Base-by-base conservation (phyloP, 2,329 filamentous ascomycete species). In the Diplodia scrobiculata region DNA sequence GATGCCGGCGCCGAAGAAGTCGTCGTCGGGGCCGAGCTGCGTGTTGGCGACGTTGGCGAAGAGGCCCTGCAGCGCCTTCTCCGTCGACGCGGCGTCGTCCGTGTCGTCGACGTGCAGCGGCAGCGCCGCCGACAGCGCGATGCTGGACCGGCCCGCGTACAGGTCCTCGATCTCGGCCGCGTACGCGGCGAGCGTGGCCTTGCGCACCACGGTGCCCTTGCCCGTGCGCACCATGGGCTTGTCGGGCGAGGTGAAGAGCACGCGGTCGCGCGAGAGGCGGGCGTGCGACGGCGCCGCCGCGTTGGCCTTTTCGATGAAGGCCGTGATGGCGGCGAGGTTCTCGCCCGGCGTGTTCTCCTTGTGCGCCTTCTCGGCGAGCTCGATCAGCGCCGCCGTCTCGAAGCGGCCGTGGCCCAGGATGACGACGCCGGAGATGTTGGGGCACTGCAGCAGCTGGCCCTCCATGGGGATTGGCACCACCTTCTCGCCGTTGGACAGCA, bases 1-100 rank as follows among this genome's bases (percentile, higher is more conserved):
- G 1, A 88, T 76, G 0, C 86, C 86, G 0, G 80, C 74, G 0
- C 79, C 75, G 70, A 88, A 89, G 70, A 89, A 84, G 71, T 89
- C 86, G 82, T 34, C 69, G 27, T 59, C 54, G 5, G 17, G 11
- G 7, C 10, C 52, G 17, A 19, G 25, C 4, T 38, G 14, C 6
- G 9, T n/a, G 17, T 45, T 10, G 17, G 41, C 9, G 17, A 45
- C 17, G 17, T 45, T 45, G 41, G 17, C 7, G n/a, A 45, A 45
- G 5, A 45, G 41, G 41, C 7, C 17, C 1, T n/a, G 7, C 2
- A 45, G 41, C 41, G 41, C 41, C 1, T 13, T 6, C n/a, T 19
- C 41, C 3, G 41, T 36, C 34, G 34, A 36, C 29, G 5, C 29
- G 10, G 10, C n/a, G 41, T n/a, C n/a, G n/a, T 7, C 7, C 6